Base-by-base conservation (phyloP, 176 grass and related monocot species). In the Musa acuminata region DNA sequence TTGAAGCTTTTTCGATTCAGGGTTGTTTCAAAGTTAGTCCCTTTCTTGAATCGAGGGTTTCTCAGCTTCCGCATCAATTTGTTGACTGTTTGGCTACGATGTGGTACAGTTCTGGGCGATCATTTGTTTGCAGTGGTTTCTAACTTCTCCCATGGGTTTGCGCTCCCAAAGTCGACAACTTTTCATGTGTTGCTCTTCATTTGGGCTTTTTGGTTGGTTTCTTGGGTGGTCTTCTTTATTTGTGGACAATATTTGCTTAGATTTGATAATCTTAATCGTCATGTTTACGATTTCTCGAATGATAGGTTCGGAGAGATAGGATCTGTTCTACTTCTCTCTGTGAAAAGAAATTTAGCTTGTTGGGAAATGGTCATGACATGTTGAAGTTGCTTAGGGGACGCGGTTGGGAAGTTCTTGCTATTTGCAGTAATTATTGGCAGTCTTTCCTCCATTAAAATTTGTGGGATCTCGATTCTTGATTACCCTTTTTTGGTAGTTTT, bases 11-110 rank as follows among this genome's bases (percentile, higher is more conserved):
- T 68, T 22, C 9, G 57, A 2, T 13, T 20, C 24, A 50, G 27
- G 77, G 69, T 81, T 62, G 81, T 43, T 69, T 13, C 13, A 2
- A 50, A 77, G 73, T 77, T 76, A 59, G 49, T 13, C 19, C 27
- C 53, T 58, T 72, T 16, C 51, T 71, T 48, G 22, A 23, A 19
- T 59, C 71, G 48, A 55, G 14, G 51, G 13, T 14, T 59, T 59
- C 29, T 59, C 6, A 59, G 16, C 57, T 59, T 59, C 57, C 13
- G 1, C 16, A 59, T 21, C 6, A 20, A 6, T 6, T 16, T 59
- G 57, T 59, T 3, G 8, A 59, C 13, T 19, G 4, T 13, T 58
- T n/a, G 4, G 55, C 13, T 16, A 58, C 14, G 19, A 59, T 16
- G 57, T 16, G 57, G 57, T n/a, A 8, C 17, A 14, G 16, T 59